phyloP scores from a whole-genome alignment of 495 filamentous ascomycete species.

The Terfezia claveryi region DNA sequence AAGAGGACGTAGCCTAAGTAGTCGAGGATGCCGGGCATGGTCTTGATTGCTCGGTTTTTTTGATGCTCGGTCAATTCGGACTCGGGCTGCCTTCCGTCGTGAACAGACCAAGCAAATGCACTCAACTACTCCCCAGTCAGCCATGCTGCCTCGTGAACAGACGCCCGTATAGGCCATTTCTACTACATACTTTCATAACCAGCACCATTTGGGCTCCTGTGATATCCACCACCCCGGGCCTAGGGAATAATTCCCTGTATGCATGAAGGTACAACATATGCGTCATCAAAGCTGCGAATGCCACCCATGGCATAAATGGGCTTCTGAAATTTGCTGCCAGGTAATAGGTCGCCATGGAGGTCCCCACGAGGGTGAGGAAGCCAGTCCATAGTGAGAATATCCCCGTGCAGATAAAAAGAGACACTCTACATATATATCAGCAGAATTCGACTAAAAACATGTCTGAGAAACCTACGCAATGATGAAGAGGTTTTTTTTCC shows the following conservation, averaged over 20 bases:
- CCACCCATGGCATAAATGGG: conserved; percentile 97
- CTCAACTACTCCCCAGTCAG: conserved; percentile 30
- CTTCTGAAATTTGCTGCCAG: conserved; percentile 69
- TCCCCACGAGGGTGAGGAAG: conserved; percentile 54
- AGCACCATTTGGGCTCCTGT: conserved; percentile 96
- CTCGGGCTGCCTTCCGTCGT: conserved; percentile 62
- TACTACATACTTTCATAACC: conserved; percentile 54
- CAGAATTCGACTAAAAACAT: neutral
- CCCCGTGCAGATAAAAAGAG: conserved; percentile 76
- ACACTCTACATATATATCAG: conserved; percentile 27
- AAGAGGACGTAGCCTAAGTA: conserved; percentile 81
- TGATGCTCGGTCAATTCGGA: conserved; percentile 61
- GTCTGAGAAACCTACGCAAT: conserved; percentile 32
- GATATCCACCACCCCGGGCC: conserved; percentile 52
- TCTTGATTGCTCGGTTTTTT: conserved; percentile 50
- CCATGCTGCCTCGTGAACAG: conserved; percentile 1
- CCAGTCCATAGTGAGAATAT: conserved; percentile 92
- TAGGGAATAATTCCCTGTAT: conserved; percentile 45
- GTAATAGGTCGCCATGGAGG: conserved; percentile 53
- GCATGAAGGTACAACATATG: conserved; percentile 88
- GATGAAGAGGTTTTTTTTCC: conserved; percentile 75
- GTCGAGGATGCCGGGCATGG: conserved; percentile 55
- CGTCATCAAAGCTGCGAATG: conserved; percentile 82
- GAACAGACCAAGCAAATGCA: conserved; percentile 92
- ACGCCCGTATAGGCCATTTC: neutral